phyloP scores from a whole-genome alignment of 2,329 filamentous ascomycete genomes.

The Amauroascus verrucosus region DNA sequence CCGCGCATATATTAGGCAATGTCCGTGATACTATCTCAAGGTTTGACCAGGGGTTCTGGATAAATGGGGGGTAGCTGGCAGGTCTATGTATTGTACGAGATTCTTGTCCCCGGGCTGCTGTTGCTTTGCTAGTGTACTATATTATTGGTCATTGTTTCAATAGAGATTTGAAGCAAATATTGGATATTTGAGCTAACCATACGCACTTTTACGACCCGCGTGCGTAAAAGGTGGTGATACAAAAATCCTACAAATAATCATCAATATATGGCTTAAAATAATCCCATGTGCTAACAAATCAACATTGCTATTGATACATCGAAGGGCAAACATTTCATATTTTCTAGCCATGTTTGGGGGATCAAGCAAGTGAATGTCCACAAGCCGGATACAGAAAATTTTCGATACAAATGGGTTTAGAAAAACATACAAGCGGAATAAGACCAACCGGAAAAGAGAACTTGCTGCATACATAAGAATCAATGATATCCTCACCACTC shows the following conservation, averaged over 20 bases:
- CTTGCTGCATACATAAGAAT: not conserved
- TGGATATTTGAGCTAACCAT: not conserved
- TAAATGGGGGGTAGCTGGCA: not conserved
- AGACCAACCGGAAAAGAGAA: not conserved
- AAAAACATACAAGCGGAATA: not conserved
- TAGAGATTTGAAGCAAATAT: not conserved
- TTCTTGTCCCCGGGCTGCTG: not conserved
- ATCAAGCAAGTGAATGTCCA: not conserved
- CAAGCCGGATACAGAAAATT: conserved; percentile 1
- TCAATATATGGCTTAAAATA: not conserved
- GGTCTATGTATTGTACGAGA: not conserved
- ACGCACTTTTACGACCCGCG: not conserved
- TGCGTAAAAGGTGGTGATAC: too few species aligned
- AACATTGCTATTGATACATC: conserved; percentile 3
- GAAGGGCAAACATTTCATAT: not conserved
- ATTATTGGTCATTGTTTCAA: not conserved
- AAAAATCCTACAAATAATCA: not conserved
- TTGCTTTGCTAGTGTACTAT: not conserved
- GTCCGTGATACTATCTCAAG: not conserved
- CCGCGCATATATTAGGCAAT: not conserved
- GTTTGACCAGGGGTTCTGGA: not conserved
- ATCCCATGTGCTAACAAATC: not conserved
- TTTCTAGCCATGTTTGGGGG: not conserved
- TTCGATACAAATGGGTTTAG: not conserved
- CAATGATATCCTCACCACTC: too few species aligned